These are phyloP conservation scores for Alectoria sarmentosa DNA, from an alignment of 495 filamentous ascomycete genomes.

Conservation along the genomic window DNA sequence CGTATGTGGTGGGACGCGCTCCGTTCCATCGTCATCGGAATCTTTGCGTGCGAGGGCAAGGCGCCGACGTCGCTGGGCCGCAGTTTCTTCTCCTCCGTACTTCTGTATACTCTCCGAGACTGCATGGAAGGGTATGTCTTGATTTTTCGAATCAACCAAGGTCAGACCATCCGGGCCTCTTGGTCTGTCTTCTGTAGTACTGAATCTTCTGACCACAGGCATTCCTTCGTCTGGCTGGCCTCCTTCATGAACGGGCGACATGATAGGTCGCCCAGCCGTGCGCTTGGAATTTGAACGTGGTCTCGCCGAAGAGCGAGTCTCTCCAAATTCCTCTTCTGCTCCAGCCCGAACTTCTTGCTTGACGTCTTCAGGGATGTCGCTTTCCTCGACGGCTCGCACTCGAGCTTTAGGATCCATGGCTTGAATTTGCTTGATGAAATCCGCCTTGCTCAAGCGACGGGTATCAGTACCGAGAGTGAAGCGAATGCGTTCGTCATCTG, in stretches of 20 bases:
- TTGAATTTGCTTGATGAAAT: slow-evolving; percentile 82
- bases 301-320: slow-evolving; percentile 7
- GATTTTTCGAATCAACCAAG: slow-evolving; percentile 28
- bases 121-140: slow-evolving; percentile 38
- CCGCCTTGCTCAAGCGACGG: slow-evolving; percentile 78
- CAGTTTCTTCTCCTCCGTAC: slow-evolving; percentile 34
- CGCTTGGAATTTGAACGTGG: slow-evolving; percentile 5
- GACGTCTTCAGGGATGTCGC: slow-evolving; percentile 53
- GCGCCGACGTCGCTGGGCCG: slow-evolving; percentile 46
- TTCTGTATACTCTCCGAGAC: slow-evolving; percentile 41
- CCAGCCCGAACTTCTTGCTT: slow-evolving; percentile 48
- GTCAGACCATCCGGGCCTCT: slow-evolving; percentile 25
- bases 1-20: slow-evolving; percentile 41
- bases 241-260: slow-evolving; percentile 14
- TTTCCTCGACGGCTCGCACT: slow-evolving; percentile 60
- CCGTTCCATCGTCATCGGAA: slow-evolving; percentile 54
- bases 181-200: slow-evolving; percentile 24
- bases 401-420: slow-evolving; percentile 71
- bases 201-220: slow-evolving; percentile 24
- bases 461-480: slow-evolving; percentile 77
- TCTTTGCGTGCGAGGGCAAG: slow-evolving; percentile 39
- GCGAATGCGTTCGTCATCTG: slow-evolving; percentile 72
- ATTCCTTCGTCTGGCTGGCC: slow-evolving; percentile 14
- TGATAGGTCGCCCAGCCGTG: neutral
- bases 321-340: slow-evolving; percentile 28